Percentiles rank a stretch among this genome's conserved stretches.
Conservation (phyloP, 2,329 filamentous ascomycete species). For the Simplicillium sp. region DNA sequence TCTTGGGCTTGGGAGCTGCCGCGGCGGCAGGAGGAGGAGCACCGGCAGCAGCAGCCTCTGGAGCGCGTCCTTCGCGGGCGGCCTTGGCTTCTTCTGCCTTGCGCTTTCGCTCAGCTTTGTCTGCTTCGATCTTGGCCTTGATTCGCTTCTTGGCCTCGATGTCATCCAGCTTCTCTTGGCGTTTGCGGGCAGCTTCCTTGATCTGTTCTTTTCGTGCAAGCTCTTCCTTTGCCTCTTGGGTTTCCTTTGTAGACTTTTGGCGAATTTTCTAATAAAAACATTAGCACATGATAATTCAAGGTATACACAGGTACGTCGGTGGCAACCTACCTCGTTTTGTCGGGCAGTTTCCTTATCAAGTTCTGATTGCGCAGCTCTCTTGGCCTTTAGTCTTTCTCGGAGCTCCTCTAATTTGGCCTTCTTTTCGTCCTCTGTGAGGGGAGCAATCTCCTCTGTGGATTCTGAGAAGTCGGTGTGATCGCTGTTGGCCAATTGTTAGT, state of each 20-base stretch:
- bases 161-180: slow-evolving; percentile 79
- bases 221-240: slow-evolving; percentile 83
- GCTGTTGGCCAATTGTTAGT: slow-evolving; percentile 24
- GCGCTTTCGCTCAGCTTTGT: slow-evolving; percentile 79
- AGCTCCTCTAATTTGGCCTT: slow-evolving; percentile 69
- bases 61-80: slow-evolving; percentile 63
- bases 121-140: slow-evolving; percentile 86
- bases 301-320: not conserved
- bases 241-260: slow-evolving; percentile 81
- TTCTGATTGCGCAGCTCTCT: slow-evolving; percentile 57
- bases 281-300: too few relatives aligned
- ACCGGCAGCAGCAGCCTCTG: slow-evolving; percentile 29
- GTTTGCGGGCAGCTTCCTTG: slow-evolving; percentile 81
- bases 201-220: slow-evolving; percentile 80
- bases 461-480: slow-evolving; percentile 88
- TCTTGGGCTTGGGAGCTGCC: slow-evolving; percentile 48
- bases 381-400: slow-evolving; percentile 59
- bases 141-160: slow-evolving; percentile 79
- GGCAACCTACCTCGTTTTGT: slow-evolving; percentile 63
- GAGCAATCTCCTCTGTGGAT: slow-evolving; percentile 84
- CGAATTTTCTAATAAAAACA: slow-evolving; percentile 55
- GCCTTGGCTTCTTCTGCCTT: slow-evolving; percentile 84
- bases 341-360: slow-evolving; percentile 75
- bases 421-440: slow-evolving; percentile 88
- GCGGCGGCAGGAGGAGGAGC: slow-evolving; percentile 37